Evolutionary conservation across 2,329 filamentous ascomycete genomes (phyloP).

Genomic region (Trichoderma cornu-damae): DNA sequence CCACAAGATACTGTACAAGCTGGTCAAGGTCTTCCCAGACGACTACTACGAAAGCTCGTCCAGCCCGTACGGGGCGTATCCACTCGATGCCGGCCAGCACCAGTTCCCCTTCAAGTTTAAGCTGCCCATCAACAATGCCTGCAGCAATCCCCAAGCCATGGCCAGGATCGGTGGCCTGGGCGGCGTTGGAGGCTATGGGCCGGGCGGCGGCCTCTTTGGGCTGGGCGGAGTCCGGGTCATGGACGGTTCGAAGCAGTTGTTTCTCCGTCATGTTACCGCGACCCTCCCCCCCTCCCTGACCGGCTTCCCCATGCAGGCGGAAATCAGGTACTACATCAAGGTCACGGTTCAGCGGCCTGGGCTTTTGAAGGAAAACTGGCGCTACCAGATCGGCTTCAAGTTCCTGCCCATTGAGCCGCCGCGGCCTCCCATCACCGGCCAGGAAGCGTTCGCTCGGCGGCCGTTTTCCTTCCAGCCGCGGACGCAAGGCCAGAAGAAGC

Average conservation of each 20-base stretch:
- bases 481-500: slow-evolving; percentile 42
- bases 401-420: slow-evolving; percentile 93
- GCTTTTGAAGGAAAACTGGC: slow-evolving; percentile 85
- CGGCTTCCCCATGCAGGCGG: slow-evolving; percentile 81
- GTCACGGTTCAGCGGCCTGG: slow-evolving; percentile 87
- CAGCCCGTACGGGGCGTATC: slow-evolving; percentile 46
- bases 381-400: slow-evolving; percentile 64
- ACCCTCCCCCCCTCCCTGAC: slow-evolving; percentile 84
- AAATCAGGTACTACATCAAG: slow-evolving; percentile 92
- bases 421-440: slow-evolving; percentile 57
- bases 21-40: slow-evolving; percentile 67
- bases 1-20: slow-evolving; percentile 71
- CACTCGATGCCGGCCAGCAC: slow-evolving; percentile 64
- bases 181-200: slow-evolving; percentile 48
- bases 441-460: slow-evolving; percentile 80
- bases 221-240: slow-evolving; percentile 53
- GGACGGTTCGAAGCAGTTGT: slow-evolving; percentile 58
- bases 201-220: slow-evolving; percentile 43
- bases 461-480: slow-evolving; percentile 53
- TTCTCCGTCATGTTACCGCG: slow-evolving; percentile 68
- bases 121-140: slow-evolving; percentile 71
- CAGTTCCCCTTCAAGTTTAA: slow-evolving; percentile 76
- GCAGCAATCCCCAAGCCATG: slow-evolving; percentile 51
- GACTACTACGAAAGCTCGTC: slow-evolving; percentile 40
- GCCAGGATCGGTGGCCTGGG: slow-evolving; percentile 49